Base-by-base conservation (phyloP, 2,329 filamentous ascomycete genomes). In the Geoglossum cookeanum region DNA sequence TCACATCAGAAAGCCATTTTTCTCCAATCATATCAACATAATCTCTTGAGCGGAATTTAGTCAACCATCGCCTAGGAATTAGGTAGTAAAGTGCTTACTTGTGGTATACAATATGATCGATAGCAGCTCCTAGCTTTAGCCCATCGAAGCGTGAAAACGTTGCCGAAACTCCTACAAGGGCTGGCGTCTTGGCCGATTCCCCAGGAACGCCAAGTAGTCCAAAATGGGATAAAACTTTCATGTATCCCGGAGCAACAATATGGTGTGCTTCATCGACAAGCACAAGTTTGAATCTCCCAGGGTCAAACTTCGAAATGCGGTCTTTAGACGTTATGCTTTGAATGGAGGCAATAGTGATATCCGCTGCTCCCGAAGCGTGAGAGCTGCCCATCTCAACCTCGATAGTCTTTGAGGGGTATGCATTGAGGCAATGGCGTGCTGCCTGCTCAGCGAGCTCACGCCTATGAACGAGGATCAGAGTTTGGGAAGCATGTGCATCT, bases 221-320 rank as follows among this genome's bases (percentile, higher is more conserved):
- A 67, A 98, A 94, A 68, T 97, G 81, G n/a, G 77, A 73, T 53
- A 98, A 73, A 0, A 82, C 77, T 47, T 78, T 76, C 60, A 94
- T 75, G 65, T 97, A 97, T 6, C 82, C 81, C 1, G 80, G 76
- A 0, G 92, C 86, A 49, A 96, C 90, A 56, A 97, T 94, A 69
- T 98, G 92, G 68, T 98, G 92, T 3, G 91, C 92, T 70, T 98
- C 92, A 62, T 98, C 92, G 3, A 98, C 91, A 2, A 98, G 76
- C 0, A 98, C 73, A 0, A 98, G 79, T 70, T 98, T 98, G 74
- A 91, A 97, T 6, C 73, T 74, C 0, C 68, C 69, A 0, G 89
- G 85, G 62, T 94, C 80, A 64, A 91, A 97, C 66, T 95, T 96
- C 39, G 69, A 66, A n/a, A 97, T 76, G 1, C 92, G 79, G 56